These are phyloP conservation scores for Alopecurus myosuroides DNA, from an alignment of 176 grass and related monocot species.

Conservation along the genomic window DNA sequence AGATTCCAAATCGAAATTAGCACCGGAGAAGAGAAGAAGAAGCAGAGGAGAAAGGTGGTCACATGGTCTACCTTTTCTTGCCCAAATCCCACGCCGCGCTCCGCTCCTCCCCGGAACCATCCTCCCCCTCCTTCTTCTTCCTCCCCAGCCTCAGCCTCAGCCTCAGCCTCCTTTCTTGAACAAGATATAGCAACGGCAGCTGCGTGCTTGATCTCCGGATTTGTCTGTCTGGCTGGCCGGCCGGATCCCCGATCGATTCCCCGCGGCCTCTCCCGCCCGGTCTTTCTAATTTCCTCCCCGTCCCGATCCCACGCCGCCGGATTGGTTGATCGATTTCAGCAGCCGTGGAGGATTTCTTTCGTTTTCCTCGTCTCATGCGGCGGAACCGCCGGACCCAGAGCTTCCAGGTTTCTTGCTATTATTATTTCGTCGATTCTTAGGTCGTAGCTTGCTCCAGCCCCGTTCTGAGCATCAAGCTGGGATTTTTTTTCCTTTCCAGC, in stretches of 20 bases:
- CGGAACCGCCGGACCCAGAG: background rate
- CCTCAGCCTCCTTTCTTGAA: background rate
- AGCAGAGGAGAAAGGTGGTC: background rate
- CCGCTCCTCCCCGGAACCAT: background rate
- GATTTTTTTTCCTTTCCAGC: background rate
- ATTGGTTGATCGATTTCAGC: background rate
- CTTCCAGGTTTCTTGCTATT: background rate
- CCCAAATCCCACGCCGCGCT: constrained; percentile 16
- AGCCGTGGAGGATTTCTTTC: background rate
- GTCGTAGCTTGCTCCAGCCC: background rate
- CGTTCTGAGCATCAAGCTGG: background rate
- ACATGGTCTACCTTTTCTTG: constrained; percentile 21
- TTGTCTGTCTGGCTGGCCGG: background rate
- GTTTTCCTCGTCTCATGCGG: background rate
- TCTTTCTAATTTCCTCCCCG: background rate
- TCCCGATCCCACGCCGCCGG: background rate
- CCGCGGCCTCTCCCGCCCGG: background rate
- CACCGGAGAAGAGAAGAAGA: background rate
- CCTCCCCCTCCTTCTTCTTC: background rate
- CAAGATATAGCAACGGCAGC: background rate
- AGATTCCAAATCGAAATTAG: constrained; percentile 4
- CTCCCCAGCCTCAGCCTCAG: background rate
- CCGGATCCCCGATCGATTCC: background rate
- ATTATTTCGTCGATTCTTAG: background rate
- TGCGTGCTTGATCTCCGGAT: background rate